Base-by-base conservation (phyloP, 129 eudicot species). In the Artemisia tridentata region DNA sequence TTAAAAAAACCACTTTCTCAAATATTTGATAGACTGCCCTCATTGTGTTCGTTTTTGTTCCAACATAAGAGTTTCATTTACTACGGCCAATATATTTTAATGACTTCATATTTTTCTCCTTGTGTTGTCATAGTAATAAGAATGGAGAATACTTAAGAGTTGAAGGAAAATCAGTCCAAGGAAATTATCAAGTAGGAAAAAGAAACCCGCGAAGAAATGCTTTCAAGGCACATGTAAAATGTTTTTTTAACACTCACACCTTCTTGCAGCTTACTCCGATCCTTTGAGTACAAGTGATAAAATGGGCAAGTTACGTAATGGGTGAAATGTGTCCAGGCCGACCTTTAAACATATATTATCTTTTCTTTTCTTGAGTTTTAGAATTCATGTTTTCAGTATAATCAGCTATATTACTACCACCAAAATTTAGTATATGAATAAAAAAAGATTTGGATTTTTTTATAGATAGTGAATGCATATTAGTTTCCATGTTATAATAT, bases 181-280 rank as follows among this genome's bases (percentile, higher is more conserved):
- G 93, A 79, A 64, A 69, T 72, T 29, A 29, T 19, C 65, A 50
- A 38, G 61, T 77, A 68, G 38, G 78, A 80, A 58, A 73, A 79
- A 71, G 98, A 88, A 86, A 86, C 91, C 47, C 89, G 82, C 20
- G 96, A 88, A n/a, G n/a, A n/a, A n/a, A n/a, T n/a, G n/a, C n/a
- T n/a, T n/a, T n/a, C n/a, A n/a, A n/a, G n/a, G n/a, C n/a, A 92
- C 76, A 85, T 96, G 98, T 92, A 73, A 67, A 65, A 29, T 57
- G 9, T 74, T 63, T 18, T 3, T 12, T 6, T 25, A 25, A 25
- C 29, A 25, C 29, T 25, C 9, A 43, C 3, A 19, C 48, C 65
- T 14, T 38, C 23, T 38, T 65, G 51, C 23, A 53, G 52, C 31
- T 75, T 27, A 47, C 29, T 25, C 29, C 23, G 23, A 20, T 20